Conservation (phyloP, 306 rosid species). For the Acmispon strigosus region DNA sequence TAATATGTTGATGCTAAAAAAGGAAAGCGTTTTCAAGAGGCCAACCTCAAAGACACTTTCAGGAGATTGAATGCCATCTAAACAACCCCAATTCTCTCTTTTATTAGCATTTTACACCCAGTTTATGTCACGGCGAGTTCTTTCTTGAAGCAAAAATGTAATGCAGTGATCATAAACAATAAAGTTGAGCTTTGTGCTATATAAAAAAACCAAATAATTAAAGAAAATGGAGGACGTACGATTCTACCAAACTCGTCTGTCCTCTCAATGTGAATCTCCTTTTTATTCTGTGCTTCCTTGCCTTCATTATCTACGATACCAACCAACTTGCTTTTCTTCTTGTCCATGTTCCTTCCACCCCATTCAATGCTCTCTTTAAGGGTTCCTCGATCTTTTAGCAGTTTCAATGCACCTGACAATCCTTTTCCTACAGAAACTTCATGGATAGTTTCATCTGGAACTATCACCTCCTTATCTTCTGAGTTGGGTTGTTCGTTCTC, state of each 20-base stretch:
- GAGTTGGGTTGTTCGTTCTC: slow-evolving; percentile 40
- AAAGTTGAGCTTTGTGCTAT: not conserved
- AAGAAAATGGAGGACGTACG: slow-evolving; percentile 46
- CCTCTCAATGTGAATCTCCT: slow-evolving; percentile 88
- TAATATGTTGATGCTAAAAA: too few species aligned
- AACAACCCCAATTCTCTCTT: too few species aligned
- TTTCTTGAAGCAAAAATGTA: not conserved
- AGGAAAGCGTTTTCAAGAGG: too few species aligned
- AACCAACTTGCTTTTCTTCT: slow-evolving; percentile 89
- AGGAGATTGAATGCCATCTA: too few species aligned
- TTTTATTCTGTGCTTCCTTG: slow-evolving; percentile 53
- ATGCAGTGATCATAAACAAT: not conserved
- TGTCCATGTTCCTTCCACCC: slow-evolving; percentile 99
- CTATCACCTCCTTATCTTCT: slow-evolving; percentile 53
- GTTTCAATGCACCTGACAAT: slow-evolving; percentile 73
- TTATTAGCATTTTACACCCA: too few species aligned
- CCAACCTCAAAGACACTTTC: too few species aligned
- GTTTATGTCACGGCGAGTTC: not conserved
- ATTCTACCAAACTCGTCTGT: slow-evolving; percentile 90
- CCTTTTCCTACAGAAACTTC: slow-evolving; percentile 92
- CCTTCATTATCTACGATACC: slow-evolving; percentile 68
- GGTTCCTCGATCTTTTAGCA: slow-evolving; percentile 87
- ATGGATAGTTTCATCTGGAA: slow-evolving; percentile 84
- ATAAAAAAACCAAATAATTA: not conserved
- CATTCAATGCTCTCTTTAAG: slow-evolving; percentile 88